These are phyloP conservation scores for Starmerella vitae DNA, from an alignment of 805 yeast species.

Conservation along the genomic window DNA sequence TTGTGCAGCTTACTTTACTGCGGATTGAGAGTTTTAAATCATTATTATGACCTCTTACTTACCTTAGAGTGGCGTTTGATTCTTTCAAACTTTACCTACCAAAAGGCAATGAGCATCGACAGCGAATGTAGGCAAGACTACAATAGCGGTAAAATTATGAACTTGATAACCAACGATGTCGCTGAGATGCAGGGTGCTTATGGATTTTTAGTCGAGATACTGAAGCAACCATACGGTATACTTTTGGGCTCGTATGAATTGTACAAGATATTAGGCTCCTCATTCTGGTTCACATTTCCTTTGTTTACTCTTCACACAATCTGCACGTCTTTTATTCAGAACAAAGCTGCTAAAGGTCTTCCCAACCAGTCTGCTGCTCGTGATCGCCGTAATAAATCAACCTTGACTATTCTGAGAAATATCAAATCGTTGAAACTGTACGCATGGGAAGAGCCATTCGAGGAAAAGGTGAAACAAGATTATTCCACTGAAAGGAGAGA, in stretches of 20 bases:
- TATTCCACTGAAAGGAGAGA: slow-evolving; percentile 76
- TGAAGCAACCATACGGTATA: slow-evolving; percentile 2
- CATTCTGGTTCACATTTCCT: slow-evolving; percentile 82
- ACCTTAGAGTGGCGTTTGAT: not conserved
- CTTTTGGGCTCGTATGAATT: slow-evolving; percentile 54
- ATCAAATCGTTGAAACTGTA: slow-evolving; percentile 84
- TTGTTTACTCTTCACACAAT: slow-evolving; percentile 68
- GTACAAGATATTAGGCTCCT: slow-evolving; percentile 56
- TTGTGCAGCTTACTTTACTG: not conserved
- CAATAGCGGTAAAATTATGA: slow-evolving; percentile 82
- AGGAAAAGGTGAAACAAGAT: slow-evolving; percentile 44
- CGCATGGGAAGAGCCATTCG: slow-evolving; percentile 89
- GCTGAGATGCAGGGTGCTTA: not conserved
- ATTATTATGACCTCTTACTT: not conserved
- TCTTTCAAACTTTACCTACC: slow-evolving; percentile 34
- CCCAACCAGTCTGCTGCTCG: slow-evolving; percentile 33
- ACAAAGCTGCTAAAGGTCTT: slow-evolving; percentile 34
- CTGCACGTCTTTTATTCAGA: slow-evolving; percentile 38
- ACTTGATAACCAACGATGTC: slow-evolving; percentile 48
- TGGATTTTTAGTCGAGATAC: not conserved
- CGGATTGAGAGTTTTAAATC: not conserved
- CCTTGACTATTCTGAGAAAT: slow-evolving; percentile 72
- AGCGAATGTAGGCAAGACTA: slow-evolving; percentile 47
- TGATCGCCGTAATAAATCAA: slow-evolving; percentile 78
- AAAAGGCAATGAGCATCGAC: slow-evolving; percentile 53